A percentile compares a stretch with the other conserved stretches of the same genome.
Evolutionary conservation across 371 early-diverging fungal species (phyloP).

Genomic region (Zychaea mexicana): DNA sequence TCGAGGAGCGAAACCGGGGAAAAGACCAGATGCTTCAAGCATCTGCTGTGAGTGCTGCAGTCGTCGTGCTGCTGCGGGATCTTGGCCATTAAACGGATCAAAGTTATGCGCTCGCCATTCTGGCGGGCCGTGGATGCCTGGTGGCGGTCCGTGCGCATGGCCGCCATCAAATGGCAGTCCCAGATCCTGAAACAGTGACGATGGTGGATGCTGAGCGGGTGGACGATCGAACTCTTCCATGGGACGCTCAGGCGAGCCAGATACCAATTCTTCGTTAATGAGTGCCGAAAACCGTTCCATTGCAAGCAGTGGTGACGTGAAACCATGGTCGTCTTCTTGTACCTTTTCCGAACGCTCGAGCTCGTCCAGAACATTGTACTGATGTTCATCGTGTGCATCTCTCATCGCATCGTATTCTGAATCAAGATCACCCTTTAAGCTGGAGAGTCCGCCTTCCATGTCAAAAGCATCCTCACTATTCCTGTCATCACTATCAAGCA

Average conservation of each 20-base stretch:
- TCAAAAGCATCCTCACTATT: neutral
- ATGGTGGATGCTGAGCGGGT: slow-evolving; percentile 2
- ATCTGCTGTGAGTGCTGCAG: slow-evolving; percentile 55
- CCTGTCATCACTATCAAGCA: slow-evolving; percentile 11
- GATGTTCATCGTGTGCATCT: neutral
- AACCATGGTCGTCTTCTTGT: slow-evolving; percentile 15
- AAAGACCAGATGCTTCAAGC: slow-evolving; percentile 50
- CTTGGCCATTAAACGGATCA: slow-evolving; percentile 49
- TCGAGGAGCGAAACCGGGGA: slow-evolving; percentile 26
- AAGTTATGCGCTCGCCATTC: slow-evolving; percentile 42
- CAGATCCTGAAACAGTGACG: neutral
- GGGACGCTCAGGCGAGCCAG: slow-evolving; percentile 18
- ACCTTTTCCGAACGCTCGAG: slow-evolving; percentile 20
- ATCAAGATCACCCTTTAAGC: slow-evolving; percentile 28
- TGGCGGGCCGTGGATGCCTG: slow-evolving; percentile 25
- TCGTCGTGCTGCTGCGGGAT: slow-evolving; percentile 46
- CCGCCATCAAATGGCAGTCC: slow-evolving; percentile 6
- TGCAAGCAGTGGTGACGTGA: slow-evolving; percentile 25
- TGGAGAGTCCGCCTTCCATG: slow-evolving; percentile 14
- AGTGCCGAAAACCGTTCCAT: slow-evolving; percentile 36
- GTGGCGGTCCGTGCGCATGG: slow-evolving; percentile 25
- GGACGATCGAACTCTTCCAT: slow-evolving; percentile 13
- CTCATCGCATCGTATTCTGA: slow-evolving; percentile 29
- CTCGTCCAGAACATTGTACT: neutral
- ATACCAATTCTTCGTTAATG: slow-evolving; percentile 29